Conservation (phyloP, 2,329 filamentous ascomycete genomes). For the Phaeosphaeriaceae sp. region DNA sequence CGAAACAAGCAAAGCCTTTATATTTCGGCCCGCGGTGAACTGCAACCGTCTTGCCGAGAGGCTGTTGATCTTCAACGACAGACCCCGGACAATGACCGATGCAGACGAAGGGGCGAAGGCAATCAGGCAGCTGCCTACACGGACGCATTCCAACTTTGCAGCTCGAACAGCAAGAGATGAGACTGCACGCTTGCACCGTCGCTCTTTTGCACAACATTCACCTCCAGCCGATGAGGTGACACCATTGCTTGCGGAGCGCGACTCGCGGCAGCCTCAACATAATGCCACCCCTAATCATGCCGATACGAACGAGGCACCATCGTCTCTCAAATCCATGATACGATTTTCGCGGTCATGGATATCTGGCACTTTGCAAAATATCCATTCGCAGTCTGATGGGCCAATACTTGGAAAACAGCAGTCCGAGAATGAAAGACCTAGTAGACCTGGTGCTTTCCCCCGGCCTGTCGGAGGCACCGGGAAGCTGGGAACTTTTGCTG, state of each 20-base stretch:
- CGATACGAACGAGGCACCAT: constrained; percentile 16
- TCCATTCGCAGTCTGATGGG: background rate
- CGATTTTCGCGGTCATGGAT: background rate
- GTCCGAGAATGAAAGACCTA: constrained; percentile 39
- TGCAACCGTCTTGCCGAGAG: background rate
- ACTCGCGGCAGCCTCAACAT: constrained; percentile 4
- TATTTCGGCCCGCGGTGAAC: background rate
- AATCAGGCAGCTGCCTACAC: constrained; percentile 38
- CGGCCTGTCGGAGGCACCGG: constrained; percentile 53
- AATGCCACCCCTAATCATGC: constrained; percentile 8
- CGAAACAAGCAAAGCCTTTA: background rate
- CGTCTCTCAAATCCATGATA: background rate
- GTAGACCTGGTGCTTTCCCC: constrained; percentile 46
- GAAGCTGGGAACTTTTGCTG: constrained; percentile 75
- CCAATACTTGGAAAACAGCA: constrained; percentile 25
- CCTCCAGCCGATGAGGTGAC: constrained; percentile 43
- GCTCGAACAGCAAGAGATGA: constrained; percentile 56
- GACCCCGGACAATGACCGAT: constrained; percentile 34
- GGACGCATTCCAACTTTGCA: constrained; percentile 54
- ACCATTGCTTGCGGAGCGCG: constrained; percentile 31
- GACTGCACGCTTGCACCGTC: constrained; percentile 53
- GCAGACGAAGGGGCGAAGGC: constrained; percentile 23
- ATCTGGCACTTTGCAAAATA: background rate
- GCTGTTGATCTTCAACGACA: background rate
- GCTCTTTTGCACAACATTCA: constrained; percentile 40